Evolutionary conservation across 75 land plant genomes (phyloP).

Genomic region (Selaginella moellendorffii): DNA sequence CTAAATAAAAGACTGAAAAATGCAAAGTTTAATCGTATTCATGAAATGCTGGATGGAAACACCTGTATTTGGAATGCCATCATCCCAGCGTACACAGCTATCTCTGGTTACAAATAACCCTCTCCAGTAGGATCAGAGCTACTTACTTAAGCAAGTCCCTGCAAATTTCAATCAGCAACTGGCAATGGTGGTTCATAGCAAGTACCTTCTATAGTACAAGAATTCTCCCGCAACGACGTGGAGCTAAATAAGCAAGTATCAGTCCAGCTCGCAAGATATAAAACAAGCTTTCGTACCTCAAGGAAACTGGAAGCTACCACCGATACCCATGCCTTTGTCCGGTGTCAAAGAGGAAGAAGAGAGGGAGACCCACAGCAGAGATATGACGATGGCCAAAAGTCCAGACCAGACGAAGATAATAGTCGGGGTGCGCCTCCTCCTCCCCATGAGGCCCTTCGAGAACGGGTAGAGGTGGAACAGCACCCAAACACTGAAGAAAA

Average conservation of each 20-base stretch:
- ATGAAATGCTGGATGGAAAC: not conserved
- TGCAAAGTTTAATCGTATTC: not conserved
- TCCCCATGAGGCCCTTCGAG: slow-evolving; percentile 68
- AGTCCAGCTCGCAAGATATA: not conserved
- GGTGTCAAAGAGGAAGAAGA: not conserved
- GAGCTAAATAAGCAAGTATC: not conserved
- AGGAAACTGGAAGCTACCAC: not conserved
- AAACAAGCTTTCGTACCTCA: slow-evolving; percentile 1
- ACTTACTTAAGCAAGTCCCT: too few relatives aligned
- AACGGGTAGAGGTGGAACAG: slow-evolving; percentile 43
- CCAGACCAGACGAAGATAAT: slow-evolving; percentile 73
- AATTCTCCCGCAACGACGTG: too few relatives aligned
- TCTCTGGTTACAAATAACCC: not conserved
- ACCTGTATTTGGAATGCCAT: not conserved
- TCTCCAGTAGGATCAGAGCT: too few relatives aligned
- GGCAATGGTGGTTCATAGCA: too few relatives aligned
- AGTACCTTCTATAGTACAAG: too few relatives aligned
- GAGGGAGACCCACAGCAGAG: slow-evolving; percentile 35
- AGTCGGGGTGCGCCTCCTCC: slow-evolving; percentile 57
- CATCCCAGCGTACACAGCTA: not conserved
- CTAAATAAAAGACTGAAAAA: not conserved
- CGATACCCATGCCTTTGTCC: not conserved
- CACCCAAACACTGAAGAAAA: slow-evolving; percentile 55
- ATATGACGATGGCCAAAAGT: slow-evolving; percentile 55
- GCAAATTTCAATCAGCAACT: too few relatives aligned